phyloP scores from a whole-genome alignment of 768 basidiomycete species.

The Lactarius hatsudake region DNA sequence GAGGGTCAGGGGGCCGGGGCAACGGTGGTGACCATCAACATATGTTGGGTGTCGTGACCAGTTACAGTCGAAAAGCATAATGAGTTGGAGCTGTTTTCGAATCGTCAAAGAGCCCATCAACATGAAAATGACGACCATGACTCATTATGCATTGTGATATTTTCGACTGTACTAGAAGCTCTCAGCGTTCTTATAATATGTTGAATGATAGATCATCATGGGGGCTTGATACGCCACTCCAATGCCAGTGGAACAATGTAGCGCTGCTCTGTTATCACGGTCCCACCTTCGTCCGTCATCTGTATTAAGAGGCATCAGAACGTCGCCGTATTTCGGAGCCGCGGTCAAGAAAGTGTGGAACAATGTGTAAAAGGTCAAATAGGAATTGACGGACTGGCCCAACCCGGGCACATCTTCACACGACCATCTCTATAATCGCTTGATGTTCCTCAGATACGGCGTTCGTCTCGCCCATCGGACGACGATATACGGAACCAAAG shows the following conservation, averaged over 20 bases:
- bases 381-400: background rate
- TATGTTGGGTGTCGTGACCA: background rate
- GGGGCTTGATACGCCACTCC: background rate
- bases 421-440: background rate
- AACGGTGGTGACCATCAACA: background rate
- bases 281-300: too few relatives aligned
- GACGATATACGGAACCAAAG: background rate
- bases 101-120: too few relatives aligned
- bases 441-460: background rate
- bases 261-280: background rate
- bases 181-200: background rate
- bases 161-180: background rate
- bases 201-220: background rate
- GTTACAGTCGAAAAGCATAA: too few relatives aligned
- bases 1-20: background rate
- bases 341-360: background rate
- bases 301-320: background rate
- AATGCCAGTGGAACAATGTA: background rate
- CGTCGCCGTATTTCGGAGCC: background rate
- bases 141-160: too few relatives aligned
- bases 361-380: too few relatives aligned
- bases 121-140: too few relatives aligned
- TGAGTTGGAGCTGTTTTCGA: too few relatives aligned
- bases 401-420: background rate
- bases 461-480: background rate